phyloP scores from a whole-genome alignment of 225 moss, liverwort and hornwort species.

The Ulota crispa region DNA sequence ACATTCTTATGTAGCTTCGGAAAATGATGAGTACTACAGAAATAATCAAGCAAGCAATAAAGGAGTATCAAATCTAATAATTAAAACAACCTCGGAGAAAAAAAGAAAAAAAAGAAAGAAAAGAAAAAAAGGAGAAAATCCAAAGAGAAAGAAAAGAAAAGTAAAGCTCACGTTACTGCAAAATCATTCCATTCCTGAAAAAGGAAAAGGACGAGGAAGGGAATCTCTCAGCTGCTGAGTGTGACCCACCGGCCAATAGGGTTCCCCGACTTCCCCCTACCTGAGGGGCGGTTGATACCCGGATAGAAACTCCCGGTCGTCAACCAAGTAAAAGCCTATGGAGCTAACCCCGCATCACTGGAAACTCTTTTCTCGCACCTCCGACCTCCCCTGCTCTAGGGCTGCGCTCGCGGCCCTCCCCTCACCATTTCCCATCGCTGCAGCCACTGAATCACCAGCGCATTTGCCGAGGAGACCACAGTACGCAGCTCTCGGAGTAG shows the following conservation, averaged over 20 bases:
- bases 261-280: neutral
- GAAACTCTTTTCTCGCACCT: conserved; percentile 5
- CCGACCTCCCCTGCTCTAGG: neutral
- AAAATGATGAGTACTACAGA: too few species aligned
- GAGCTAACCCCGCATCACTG: neutral
- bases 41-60: too few species aligned
- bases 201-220: neutral
- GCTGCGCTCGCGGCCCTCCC: neutral
- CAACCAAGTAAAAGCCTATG: neutral
- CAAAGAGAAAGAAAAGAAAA: neutral
- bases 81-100: neutral
- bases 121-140: too few species aligned
- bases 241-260: neutral
- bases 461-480: neutral
- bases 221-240: conserved; percentile 6
- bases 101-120: neutral
- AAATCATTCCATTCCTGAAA: conserved; percentile 9
- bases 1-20: too few species aligned
- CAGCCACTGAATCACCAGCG: neutral
- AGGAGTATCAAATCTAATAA: too few species aligned
- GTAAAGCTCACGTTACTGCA: neutral
- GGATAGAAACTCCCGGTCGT: fast-evolving
- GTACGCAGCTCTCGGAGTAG: neutral
- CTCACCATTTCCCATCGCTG: neutral
- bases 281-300: neutral